Conservation (phyloP, 164 flowering plant species). For the Stephania yunnanensis region DNA sequence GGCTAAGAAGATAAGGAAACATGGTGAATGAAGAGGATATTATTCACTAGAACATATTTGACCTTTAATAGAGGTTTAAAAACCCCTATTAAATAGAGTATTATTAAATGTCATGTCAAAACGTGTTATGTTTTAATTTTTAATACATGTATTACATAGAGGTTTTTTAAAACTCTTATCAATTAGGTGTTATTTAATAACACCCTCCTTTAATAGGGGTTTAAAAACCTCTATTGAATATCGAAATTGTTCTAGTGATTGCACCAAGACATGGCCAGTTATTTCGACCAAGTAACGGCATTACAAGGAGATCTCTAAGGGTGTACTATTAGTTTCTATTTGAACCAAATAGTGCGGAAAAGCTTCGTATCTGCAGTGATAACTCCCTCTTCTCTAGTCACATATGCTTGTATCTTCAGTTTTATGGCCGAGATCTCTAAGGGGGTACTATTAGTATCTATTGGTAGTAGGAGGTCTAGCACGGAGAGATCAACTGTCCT, state of each 20-base stretch:
- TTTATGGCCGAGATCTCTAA: slow-evolving; percentile 33
- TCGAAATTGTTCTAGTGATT: too few species aligned
- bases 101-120: too few species aligned
- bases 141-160: too few species aligned
- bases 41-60: too few species aligned
- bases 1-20: slow-evolving; percentile 53
- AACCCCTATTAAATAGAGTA: too few species aligned
- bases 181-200: too few species aligned
- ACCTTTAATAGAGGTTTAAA: too few species aligned
- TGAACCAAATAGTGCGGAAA: slow-evolving; percentile 45
- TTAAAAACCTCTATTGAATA: too few species aligned
- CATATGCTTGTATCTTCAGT: slow-evolving; percentile 58
- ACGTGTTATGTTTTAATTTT: too few species aligned
- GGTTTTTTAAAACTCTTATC: too few species aligned
- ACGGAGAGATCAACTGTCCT: slow-evolving; percentile 51
- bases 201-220: too few species aligned
- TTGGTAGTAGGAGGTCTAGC: slow-evolving; percentile 69
- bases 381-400: slow-evolving; percentile 52
- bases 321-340: too few species aligned
- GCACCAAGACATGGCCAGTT: slow-evolving; percentile 69
- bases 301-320: slow-evolving; percentile 11
- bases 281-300: slow-evolving; percentile 54
- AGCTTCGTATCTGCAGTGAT: slow-evolving; percentile 11
- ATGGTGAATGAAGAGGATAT: slow-evolving; percentile 61
- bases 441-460: slow-evolving; percentile 22